A percentile compares a stretch with the other conserved stretches of the same genome.
phyloP scores from a whole-genome alignment of 139 green algal species.

The Pycnococcus provasolii region DNA sequence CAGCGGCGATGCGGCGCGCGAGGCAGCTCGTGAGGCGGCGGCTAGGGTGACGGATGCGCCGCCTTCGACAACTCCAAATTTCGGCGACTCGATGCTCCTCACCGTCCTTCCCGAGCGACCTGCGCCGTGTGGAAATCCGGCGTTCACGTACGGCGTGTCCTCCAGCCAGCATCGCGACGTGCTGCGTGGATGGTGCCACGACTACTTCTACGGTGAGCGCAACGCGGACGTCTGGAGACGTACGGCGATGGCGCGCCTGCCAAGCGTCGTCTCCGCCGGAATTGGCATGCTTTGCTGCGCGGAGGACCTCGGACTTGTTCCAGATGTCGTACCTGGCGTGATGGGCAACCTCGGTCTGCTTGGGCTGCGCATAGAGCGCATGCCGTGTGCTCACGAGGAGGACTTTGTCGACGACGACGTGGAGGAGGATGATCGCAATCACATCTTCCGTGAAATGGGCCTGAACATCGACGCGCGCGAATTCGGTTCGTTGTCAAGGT shows the following conservation, averaged over 20 bases:
- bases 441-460: too few relatives aligned
- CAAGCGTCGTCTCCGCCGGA: constrained; percentile 11
- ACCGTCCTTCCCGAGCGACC: too few relatives aligned
- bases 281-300: constrained; percentile 90
- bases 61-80: too few relatives aligned
- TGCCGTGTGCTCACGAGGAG: constrained; percentile 18
- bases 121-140: too few relatives aligned
- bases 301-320: constrained; percentile 87
- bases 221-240: constrained; percentile 67
- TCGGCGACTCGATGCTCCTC: too few relatives aligned
- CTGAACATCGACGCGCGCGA: constrained; percentile 21
- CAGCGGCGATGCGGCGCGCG: too few relatives aligned
- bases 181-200: constrained; percentile 64
- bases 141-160: too few relatives aligned
- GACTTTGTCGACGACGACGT: too few relatives aligned
- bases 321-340: constrained; percentile 71
- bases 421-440: too few relatives aligned
- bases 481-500: constrained; percentile 55
- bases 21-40: too few relatives aligned
- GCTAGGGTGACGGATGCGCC: too few relatives aligned
- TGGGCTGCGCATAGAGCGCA: constrained; percentile 42
- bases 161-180: constrained; percentile 7
- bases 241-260: constrained; percentile 47
- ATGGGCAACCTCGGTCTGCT: constrained; percentile 73
- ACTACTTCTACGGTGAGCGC: constrained; percentile 65